Conservation (phyloP, 257 asterid genomes). For the Fraxinus americana region DNA sequence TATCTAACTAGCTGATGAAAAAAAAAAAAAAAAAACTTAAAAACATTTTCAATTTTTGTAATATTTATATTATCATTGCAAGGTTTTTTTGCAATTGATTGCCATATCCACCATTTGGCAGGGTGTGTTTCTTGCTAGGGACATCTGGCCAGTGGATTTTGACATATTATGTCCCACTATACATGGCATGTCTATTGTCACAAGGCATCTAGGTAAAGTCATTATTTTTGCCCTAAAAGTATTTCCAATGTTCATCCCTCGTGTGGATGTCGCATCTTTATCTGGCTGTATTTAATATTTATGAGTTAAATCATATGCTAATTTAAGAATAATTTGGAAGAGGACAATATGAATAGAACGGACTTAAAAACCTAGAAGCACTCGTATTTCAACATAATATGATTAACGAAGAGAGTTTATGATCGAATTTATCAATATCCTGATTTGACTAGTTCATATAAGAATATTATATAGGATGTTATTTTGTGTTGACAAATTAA, state of each 20-base stretch:
- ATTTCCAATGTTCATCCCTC: not conserved
- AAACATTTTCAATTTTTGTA: not conserved
- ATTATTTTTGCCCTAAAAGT: not conserved
- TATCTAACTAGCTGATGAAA: too few species aligned
- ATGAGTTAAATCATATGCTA: not conserved
- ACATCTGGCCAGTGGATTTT: slow-evolving; percentile 10
- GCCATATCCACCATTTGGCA: not conserved
- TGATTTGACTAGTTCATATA: not conserved
- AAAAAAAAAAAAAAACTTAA: too few species aligned
- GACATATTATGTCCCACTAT: slow-evolving; percentile 19
- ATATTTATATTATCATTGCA: not conserved
- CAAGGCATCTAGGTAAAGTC: not conserved
- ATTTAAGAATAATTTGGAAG: not conserved
- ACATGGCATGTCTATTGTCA: slow-evolving; percentile 25
- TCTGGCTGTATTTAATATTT: not conserved
- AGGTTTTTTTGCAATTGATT: slow-evolving; percentile 8
- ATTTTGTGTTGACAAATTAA: not conserved
- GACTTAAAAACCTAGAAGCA: not conserved
- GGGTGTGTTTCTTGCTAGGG: not conserved
- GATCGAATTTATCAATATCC: too few species aligned
- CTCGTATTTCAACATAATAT: too few species aligned
- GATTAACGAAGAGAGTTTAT: too few species aligned
- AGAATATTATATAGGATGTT: not conserved
- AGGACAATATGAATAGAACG: not conserved
- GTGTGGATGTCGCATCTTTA: slow-evolving; percentile 1